Conservation (phyloP, 371 early-diverging fungal genomes). For the Mortierella sp. region DNA sequence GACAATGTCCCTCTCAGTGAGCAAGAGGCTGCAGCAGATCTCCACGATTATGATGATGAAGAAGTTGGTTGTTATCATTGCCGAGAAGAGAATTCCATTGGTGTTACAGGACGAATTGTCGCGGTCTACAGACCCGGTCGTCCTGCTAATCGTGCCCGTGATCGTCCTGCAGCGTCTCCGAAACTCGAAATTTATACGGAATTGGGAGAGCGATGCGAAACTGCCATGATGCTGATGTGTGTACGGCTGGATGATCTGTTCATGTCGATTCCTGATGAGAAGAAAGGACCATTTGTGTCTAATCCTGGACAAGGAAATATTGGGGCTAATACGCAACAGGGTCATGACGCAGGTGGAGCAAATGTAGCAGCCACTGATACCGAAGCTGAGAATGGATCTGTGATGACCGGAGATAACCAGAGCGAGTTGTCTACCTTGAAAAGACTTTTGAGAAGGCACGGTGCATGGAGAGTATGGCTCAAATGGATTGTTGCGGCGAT, state of each 20-base stretch:
- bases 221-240: constrained; percentile 52
- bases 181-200: constrained; percentile 40
- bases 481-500: constrained; percentile 28
- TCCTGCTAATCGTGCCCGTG: constrained; percentile 41
- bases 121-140: constrained; percentile 39
- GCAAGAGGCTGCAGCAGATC: constrained; percentile 6
- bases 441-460: constrained; percentile 4
- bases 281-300: constrained; percentile 24
- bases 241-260: constrained; percentile 43
- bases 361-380: neutral
- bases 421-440: constrained; percentile 5
- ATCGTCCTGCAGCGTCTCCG: constrained; percentile 32
- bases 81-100: constrained; percentile 32
- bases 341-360: neutral
- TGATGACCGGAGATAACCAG: neutral
- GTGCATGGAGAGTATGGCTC: constrained; percentile 12
- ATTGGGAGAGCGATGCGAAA: constrained; percentile 50
- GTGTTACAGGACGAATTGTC: constrained; percentile 31
- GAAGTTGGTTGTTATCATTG: constrained; percentile 42
- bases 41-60: constrained; percentile 21
- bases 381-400: neutral
- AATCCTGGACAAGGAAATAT: neutral
- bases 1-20: neutral
- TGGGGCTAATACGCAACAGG: neutral
- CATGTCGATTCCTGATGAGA: constrained; percentile 44